Conservation (phyloP, 2,329 filamentous ascomycete genomes). For the Reticulascus tulasneorum region DNA sequence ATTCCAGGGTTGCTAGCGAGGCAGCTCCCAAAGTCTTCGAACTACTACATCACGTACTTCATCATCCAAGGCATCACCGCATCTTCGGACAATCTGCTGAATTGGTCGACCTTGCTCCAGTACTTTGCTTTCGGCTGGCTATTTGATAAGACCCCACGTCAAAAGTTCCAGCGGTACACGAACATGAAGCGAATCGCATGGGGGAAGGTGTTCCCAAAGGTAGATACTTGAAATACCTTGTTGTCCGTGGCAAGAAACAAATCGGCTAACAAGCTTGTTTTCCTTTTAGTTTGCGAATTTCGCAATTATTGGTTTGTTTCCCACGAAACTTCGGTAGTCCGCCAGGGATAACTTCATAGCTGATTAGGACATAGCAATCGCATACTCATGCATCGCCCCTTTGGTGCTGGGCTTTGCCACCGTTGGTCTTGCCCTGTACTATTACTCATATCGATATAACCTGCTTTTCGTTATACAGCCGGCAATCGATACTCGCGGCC, state of each 20-base stretch:
- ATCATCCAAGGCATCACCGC: constrained; percentile 69
- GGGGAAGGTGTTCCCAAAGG: constrained; percentile 66
- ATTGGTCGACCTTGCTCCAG: constrained; percentile 55
- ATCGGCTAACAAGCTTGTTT: too few relatives aligned
- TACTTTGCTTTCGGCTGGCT: constrained; percentile 61
- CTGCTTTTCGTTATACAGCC: constrained; percentile 68
- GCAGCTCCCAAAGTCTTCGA: constrained; percentile 65
- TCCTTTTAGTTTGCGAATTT: too few relatives aligned
- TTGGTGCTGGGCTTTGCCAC: constrained; percentile 68
- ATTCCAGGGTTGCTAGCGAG: constrained; percentile 51
- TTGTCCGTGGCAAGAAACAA: too few relatives aligned
- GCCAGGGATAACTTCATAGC: too few relatives aligned
- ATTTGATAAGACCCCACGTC: constrained; percentile 66
- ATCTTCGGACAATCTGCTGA: constrained; percentile 63
- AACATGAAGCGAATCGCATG: constrained; percentile 58
- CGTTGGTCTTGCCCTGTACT: constrained; percentile 65
- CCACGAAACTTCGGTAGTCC: background rate
- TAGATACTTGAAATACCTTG: constrained; percentile 35
- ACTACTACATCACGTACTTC: constrained; percentile 77
- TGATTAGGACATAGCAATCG: constrained; percentile 39
- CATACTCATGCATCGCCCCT: constrained; percentile 72
- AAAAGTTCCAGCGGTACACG: constrained; percentile 64
- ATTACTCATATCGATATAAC: constrained; percentile 73
- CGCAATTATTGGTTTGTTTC: constrained; percentile 24
- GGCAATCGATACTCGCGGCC: constrained; percentile 69